Base-by-base conservation (phyloP, 2,329 filamentous ascomycete species). In the Sporothrix mexicana region DNA sequence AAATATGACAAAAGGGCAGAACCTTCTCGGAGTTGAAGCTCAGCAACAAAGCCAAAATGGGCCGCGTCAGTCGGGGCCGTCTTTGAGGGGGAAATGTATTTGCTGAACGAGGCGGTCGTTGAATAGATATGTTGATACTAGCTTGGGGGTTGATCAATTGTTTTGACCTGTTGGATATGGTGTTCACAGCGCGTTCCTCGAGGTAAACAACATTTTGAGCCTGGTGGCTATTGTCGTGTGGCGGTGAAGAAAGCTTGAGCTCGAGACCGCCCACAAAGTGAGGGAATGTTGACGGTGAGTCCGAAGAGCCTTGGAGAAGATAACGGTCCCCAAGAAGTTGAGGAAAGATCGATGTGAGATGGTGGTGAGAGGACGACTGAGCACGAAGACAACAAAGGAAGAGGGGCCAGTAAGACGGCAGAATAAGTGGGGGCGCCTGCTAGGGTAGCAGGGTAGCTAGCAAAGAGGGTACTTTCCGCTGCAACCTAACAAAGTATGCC, bases 371-470 rank as follows among this genome's bases (percentile, higher is more conserved):
- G 41, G 20, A 17, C 6, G 25, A 67, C 23, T 30, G 20, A 36
- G 43, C 62, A n/a, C 41, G 47, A 62, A 59, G 68, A 30, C 41
- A 66, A 62, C 47, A 53, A 30, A 30, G 15, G 17, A 69, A 51
- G 67, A 69, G 51, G 51, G 51, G 49, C 36, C 49, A 15, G 66
- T 55, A 49, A 69, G 66, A 69, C 66, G 66, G 49, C 49, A 69
- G 15, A 69, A 55, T 69, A 68, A 68, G 47, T 53, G 49, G 66
- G 66, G 47, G 17, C 12, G 17, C 12, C 47, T 55, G 51, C n/a
- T 53, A 59, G 53, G 7, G 51, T 59, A 59, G n/a, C n/a, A n/a
- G n/a, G n/a, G n/a, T n/a, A n/a, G n/a, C n/a, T n/a, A n/a, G n/a
- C 30, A 47, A 4, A 30, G 23, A 45, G 36, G 12, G 17, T 51